phyloP scores from a whole-genome alignment of 2,329 filamentous ascomycete genomes.

The Aureobasidium mangrovei region DNA sequence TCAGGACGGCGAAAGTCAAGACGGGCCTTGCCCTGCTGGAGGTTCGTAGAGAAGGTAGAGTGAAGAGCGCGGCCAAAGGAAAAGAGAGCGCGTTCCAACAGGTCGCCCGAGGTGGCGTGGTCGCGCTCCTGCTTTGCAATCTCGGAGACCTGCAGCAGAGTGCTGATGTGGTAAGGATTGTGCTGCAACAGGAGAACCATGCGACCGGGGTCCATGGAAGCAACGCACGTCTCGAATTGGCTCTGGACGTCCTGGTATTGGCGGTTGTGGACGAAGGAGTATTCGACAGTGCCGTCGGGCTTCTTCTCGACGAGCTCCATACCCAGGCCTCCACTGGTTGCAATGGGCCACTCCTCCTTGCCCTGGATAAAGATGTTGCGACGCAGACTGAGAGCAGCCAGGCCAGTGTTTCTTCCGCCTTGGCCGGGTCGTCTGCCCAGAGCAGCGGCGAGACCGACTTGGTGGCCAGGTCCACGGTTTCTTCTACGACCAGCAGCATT shows the following conservation, averaged over 20 bases:
- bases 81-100: conserved; percentile 85
- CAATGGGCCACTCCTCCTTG: conserved; percentile 77
- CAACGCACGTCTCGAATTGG: conserved; percentile 71
- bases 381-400: conserved; percentile 62
- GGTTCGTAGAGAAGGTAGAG: conserved; percentile 66
- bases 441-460: conserved; percentile 51
- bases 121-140: conserved; percentile 89
- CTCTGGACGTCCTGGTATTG: conserved; percentile 66
- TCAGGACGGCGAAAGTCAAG: conserved; percentile 74
- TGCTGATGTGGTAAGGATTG: conserved; percentile 85
- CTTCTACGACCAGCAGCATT: conserved; percentile 42
- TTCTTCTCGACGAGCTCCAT: conserved; percentile 62
- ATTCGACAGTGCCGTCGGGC: conserved; percentile 56
- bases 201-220: conserved; percentile 72
- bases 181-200: conserved; percentile 66
- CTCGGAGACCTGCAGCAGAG: conserved; percentile 85
- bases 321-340: conserved; percentile 68
- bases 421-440: conserved; percentile 40
- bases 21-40: conserved; percentile 70
- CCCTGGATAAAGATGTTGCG: conserved; percentile 80
- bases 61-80: conserved; percentile 84
- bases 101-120: conserved; percentile 72
- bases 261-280: conserved; percentile 66
- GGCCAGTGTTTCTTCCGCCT: conserved; percentile 51
- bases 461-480: conserved; percentile 44